phyloP scores from a whole-genome alignment of 331 rosid genomes.

The Rhamnella rubrinervis region DNA sequence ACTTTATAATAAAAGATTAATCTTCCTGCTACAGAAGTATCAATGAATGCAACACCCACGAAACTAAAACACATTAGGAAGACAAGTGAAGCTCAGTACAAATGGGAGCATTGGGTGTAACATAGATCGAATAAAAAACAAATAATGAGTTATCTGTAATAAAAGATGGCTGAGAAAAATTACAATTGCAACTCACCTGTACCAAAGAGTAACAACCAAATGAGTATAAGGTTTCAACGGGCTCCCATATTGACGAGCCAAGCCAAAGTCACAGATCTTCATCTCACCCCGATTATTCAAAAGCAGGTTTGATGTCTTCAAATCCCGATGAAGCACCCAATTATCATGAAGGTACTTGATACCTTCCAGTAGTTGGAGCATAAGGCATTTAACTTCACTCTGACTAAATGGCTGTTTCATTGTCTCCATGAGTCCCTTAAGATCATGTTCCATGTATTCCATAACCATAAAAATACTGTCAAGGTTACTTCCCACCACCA shows the following conservation, averaged over 20 bases:
- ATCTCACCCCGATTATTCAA: constrained; percentile 90
- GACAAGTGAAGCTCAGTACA: too few species aligned
- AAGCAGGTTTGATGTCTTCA: constrained; percentile 87
- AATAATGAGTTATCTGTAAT: not conserved
- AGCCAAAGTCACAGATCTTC: constrained; percentile 94
- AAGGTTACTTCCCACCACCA: constrained; percentile 91
- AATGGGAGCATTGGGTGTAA: too few species aligned
- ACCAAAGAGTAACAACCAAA: constrained; percentile 97
- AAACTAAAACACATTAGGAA: too few species aligned
- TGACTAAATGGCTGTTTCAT: constrained; percentile 95
- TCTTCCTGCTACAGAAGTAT: too few species aligned
- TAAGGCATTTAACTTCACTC: constrained; percentile 95
- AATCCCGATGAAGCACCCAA: constrained; percentile 98
- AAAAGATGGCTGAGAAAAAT: not conserved
- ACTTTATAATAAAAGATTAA: too few species aligned
- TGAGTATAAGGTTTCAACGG: constrained; percentile 95
- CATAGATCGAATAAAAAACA: not conserved
- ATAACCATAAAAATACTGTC: constrained; percentile 98
- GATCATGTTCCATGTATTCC: constrained; percentile 99
- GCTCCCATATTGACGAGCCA: constrained; percentile 97
- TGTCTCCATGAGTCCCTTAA: constrained; percentile 89
- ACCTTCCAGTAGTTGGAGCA: constrained; percentile 90
- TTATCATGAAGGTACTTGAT: constrained; percentile 94
- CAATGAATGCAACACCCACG: too few species aligned
- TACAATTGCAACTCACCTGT: constrained; percentile 65